Evolutionary conservation across 2,329 filamentous ascomycete genomes (phyloP), one percentile per base, ranked within the genome.

Genomic region (Ascochyta fabae): DNA sequence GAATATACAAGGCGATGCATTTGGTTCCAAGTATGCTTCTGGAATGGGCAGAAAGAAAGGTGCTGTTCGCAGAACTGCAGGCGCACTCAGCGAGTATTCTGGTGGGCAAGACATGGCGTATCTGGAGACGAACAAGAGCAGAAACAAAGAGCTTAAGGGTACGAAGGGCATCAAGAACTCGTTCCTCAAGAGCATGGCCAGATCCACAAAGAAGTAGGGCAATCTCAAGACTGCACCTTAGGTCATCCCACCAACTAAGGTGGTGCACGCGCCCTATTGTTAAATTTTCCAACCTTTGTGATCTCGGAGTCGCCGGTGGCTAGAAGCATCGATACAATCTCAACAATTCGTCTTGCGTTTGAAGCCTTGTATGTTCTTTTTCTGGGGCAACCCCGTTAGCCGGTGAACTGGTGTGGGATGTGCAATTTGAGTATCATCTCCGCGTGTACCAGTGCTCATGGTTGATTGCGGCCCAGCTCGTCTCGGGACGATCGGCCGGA

Each of bases 31-130:
- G 15, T 73, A 69, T 49, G 75, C 60, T 61, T 71, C 62, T 62
- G 70, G 58, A 75, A 55, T 59, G 26, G 79, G 72, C 75, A 74
- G 68, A 31, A 81, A 76, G 75, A 88, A 84, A 76, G 79, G 76
- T n/a, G 85, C 80, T 2, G 89, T 88, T 1, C 86, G 88, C 62
- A 85, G 95, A 56, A 96, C 90, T 26, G 95, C 93, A 0, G 94
- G 92, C 23, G 92, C 88, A 12, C 81, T 99, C 51, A 89, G 88
- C 46, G 93, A 96, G 66, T 83, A 97, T 52, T 92, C 90, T 51
- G 95, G 95, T 53, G 95, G 93, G 0, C 91, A 96, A 72, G 91
- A 96, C 72, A 98, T 99, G 95, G 93, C 94, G n/a, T 98, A 83
- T 59, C 75, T 80, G 55, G 81, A 83, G 71, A 79, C 78, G 56